phyloP scores from a whole-genome alignment of 2,329 filamentous ascomycete genomes.

The Dactylellina parvicollis region DNA sequence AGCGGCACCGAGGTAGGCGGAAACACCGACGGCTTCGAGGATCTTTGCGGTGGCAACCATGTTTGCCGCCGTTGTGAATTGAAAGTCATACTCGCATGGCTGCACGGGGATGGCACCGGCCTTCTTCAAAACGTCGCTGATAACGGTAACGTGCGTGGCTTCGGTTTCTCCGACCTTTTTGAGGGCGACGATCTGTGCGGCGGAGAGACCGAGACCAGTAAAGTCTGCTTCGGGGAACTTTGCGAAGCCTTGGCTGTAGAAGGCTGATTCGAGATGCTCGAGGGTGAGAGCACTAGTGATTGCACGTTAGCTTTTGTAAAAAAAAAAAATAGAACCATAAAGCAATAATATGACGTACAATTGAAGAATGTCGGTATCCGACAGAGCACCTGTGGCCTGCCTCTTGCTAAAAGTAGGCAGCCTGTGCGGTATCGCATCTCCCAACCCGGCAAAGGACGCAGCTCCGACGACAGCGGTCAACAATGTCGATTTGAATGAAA shows the following conservation, averaged over 20 bases:
- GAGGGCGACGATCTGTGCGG: conserved; percentile 69
- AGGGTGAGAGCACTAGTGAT: conserved; percentile 72
- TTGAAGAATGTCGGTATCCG: conserved; percentile 67
- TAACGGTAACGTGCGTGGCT: conserved; percentile 69
- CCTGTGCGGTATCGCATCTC: conserved; percentile 37
- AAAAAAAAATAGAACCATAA: too few species aligned
- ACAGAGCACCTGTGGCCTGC: conserved; percentile 61
- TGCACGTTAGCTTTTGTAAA: not conserved
- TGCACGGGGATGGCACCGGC: conserved; percentile 73
- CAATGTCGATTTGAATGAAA: conserved; percentile 51
- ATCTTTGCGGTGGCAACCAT: conserved; percentile 77
- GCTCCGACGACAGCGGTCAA: conserved; percentile 43
- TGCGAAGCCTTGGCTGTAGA: conserved; percentile 76
- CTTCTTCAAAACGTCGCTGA: conserved; percentile 71
- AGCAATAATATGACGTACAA: conserved; percentile 67
- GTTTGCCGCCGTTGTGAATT: conserved; percentile 70
- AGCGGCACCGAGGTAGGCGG: conserved; percentile 76
- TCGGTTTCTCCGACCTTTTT: conserved; percentile 72
- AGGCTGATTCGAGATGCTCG: conserved; percentile 77
- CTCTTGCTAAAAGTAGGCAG: conserved; percentile 50
- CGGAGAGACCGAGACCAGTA: conserved; percentile 69
- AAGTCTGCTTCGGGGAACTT: conserved; percentile 75
- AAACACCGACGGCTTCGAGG: conserved; percentile 77
- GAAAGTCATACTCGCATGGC: conserved; percentile 77
- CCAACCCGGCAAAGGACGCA: conserved; percentile 41